Conservation (phyloP, 306 rosid genomes). For the Vigna radiata region DNA sequence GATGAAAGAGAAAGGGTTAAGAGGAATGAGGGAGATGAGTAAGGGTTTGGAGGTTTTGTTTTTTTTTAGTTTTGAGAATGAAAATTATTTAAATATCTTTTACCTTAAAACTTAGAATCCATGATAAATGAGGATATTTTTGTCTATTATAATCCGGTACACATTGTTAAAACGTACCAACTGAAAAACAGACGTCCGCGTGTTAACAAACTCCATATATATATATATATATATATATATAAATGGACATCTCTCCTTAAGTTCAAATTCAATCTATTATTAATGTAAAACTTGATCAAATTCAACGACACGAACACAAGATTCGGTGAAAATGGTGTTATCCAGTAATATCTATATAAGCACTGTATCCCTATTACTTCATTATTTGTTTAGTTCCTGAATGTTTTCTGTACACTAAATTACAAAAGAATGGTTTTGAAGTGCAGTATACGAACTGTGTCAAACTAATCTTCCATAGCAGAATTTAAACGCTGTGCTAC, state of each 20-base stretch:
- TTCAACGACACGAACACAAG: not conserved
- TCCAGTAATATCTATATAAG: not conserved
- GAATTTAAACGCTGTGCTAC: conserved; percentile 61
- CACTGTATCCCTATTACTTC: not conserved
- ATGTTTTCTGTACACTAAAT: conserved; percentile 40
- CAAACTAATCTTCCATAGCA: conserved; percentile 33
- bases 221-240: too few species aligned
- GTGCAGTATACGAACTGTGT: conserved; percentile 3
- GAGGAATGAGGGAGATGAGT: too few species aligned
- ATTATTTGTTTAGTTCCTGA: not conserved
- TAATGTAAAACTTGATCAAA: not conserved
- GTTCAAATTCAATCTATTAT: not conserved
- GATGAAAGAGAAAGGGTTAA: too few species aligned
- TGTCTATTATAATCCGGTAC: too few species aligned
- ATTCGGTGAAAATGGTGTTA: not conserved
- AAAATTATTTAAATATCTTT: too few species aligned
- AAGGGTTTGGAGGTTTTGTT: too few species aligned
- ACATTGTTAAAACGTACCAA: too few species aligned
- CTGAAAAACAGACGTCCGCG: too few species aligned
- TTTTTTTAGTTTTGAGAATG: too few species aligned
- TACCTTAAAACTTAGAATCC: too few species aligned
- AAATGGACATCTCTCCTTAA: not conserved
- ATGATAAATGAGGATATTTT: too few species aligned
- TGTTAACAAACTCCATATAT: too few species aligned
- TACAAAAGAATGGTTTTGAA: conserved; percentile 27